Evolutionary conservation across 257 asterid genomes (phyloP).

Genomic region (Nicotiana attenuata): DNA sequence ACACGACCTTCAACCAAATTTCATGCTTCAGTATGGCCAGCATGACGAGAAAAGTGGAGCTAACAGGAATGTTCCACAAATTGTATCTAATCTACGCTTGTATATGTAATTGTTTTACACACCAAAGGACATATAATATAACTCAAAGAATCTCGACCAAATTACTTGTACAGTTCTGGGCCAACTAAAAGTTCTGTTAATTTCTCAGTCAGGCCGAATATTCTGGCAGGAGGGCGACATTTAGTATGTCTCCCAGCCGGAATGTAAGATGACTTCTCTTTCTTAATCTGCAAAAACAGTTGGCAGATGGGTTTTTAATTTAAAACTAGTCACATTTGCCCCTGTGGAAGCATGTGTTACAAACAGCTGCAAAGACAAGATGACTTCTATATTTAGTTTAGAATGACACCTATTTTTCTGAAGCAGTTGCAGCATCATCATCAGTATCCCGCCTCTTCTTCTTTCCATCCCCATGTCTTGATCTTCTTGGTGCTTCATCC

Average conservation of each 20-base stretch:
- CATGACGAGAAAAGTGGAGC: background rate
- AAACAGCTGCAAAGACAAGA: constrained; percentile 3
- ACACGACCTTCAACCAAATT: background rate
- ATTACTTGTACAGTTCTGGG: background rate
- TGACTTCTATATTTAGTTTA: background rate
- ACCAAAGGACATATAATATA: background rate
- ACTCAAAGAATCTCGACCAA: background rate
- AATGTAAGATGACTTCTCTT: background rate
- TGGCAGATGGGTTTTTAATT: background rate
- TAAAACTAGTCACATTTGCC: constrained; percentile 8
- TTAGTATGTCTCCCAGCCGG: background rate
- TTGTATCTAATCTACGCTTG: background rate
- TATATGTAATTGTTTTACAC: background rate
- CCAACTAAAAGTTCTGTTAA: background rate
- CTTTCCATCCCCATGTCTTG: constrained; percentile 84
- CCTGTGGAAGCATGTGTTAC: constrained; percentile 51
- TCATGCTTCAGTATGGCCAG: background rate
- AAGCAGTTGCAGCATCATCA: constrained; percentile 28
- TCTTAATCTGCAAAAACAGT: background rate
- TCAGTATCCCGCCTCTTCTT: constrained; percentile 58
- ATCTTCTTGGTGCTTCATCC: constrained; percentile 87
- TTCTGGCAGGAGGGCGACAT: background rate
- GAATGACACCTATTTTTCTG: constrained; percentile 24
- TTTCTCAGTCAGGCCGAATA: background rate
- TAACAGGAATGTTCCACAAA: background rate